A percentile compares a stretch with the other conserved stretches of the same genome.
These are phyloP conservation scores for Cotoneaster glaucophyllus DNA, from an alignment of 306 rosid species.

Conservation along the genomic window DNA sequence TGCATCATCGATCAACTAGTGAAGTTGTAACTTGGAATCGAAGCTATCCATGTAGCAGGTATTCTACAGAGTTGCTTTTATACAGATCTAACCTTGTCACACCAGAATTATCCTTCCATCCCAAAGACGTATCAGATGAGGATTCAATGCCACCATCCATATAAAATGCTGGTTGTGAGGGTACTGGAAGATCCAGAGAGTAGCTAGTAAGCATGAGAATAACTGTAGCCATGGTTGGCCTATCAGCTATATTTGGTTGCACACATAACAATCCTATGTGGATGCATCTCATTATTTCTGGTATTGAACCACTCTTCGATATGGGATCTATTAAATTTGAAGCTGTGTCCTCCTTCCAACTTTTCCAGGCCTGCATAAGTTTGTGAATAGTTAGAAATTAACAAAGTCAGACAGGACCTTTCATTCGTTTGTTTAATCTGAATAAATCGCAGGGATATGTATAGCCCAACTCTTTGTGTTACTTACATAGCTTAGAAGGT, in stretches of 20 bases:
- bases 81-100: neutral
- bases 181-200: neutral
- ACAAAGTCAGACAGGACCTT: neutral
- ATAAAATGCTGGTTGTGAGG: slow-evolving; percentile 3
- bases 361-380: slow-evolving; percentile 6
- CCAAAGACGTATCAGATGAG: neutral
- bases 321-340: neutral
- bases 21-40: neutral
- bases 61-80: neutral
- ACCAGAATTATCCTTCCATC: neutral
- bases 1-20: neutral
- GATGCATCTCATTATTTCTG: slow-evolving; percentile 2
- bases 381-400: neutral
- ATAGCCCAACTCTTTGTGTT: no score
- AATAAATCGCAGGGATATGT: no score
- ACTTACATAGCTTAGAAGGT: no score
- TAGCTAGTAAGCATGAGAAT: slow-evolving; percentile 4
- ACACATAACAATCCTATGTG: slow-evolving; percentile 2
- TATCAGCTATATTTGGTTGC: neutral
- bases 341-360: neutral
- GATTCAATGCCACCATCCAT: neutral
- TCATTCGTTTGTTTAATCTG: neutral
- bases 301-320: neutral
- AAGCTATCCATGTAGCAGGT: neutral
- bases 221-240: slow-evolving; percentile 7